These are phyloP conservation scores for Blastocystis sp. DNA, from an alignment of 352 stramenopile genomes.

Conservation along the genomic window DNA sequence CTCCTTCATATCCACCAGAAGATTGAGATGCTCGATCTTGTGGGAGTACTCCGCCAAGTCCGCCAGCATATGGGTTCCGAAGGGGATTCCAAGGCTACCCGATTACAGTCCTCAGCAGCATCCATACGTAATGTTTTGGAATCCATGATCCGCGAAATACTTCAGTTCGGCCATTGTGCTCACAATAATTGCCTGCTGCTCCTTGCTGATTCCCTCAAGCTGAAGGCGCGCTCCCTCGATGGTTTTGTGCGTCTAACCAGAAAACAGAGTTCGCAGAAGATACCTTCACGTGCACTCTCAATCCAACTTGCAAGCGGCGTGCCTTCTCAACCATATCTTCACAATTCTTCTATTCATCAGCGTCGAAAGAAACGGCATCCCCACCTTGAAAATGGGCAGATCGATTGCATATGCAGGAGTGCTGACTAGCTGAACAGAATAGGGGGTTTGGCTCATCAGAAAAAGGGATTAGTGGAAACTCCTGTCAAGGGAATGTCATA, in stretches of 20 bases:
- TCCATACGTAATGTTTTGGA: constrained; percentile 61
- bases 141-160: constrained; percentile 65
- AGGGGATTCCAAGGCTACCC: constrained; percentile 66
- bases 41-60: constrained; percentile 57
- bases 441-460: neutral
- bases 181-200: constrained; percentile 64
- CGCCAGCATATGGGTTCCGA: constrained; percentile 46
- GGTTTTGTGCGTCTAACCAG: constrained; percentile 59
- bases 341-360: constrained; percentile 15
- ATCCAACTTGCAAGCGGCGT: neutral
- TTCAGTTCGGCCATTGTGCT: constrained; percentile 67
- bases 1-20: constrained; percentile 62
- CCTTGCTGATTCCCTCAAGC: constrained; percentile 41
- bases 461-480: neutral
- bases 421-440: constrained; percentile 30
- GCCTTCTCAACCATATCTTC: constrained; percentile 28
- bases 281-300: constrained; percentile 50
- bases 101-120: neutral
- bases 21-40: constrained; percentile 27
- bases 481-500: constrained; percentile 16
- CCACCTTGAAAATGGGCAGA: neutral
- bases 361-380: neutral
- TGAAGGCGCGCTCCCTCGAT: constrained; percentile 50
- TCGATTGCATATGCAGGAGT: constrained; percentile 40
- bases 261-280: neutral